Evolutionary conservation across 495 filamentous ascomycete species (phyloP).

Genomic region (Penicillium coprophilum): DNA sequence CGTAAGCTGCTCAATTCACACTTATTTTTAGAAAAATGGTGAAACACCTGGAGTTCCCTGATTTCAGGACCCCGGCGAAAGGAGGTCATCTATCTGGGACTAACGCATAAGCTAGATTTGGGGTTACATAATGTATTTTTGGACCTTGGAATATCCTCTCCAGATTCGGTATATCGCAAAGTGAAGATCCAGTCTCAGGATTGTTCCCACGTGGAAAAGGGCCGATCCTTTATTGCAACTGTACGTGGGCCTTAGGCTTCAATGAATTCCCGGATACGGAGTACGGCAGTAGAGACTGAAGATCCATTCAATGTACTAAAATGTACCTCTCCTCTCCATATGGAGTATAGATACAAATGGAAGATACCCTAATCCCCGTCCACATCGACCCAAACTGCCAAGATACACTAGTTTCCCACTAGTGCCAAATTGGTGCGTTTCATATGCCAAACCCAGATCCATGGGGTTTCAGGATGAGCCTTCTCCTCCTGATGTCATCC

Average conservation of each 20-base stretch:
- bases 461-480: conserved; percentile 28
- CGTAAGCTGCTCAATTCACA: neutral
- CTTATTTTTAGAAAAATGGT: conserved; percentile 9
- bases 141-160: conserved; percentile 6
- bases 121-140: neutral
- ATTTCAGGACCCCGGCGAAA: neutral
- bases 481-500: neutral
- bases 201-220: conserved; percentile 20
- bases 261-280: too few relatives aligned
- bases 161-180: neutral
- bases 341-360: too few relatives aligned
- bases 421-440: conserved; percentile 30
- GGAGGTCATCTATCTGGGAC: conserved; percentile 9
- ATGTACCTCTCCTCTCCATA: too few relatives aligned
- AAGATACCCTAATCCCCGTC: too few relatives aligned
- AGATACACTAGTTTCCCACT: conserved; percentile 20
- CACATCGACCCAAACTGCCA: conserved; percentile 7
- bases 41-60: conserved; percentile 1
- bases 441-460: conserved; percentile 26
- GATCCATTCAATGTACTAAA: too few relatives aligned
- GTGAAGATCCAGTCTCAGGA: conserved; percentile 20
- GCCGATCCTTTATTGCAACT: conserved; percentile 14
- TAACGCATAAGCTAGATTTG: neutral
- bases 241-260: conserved; percentile 1
- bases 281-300: too few relatives aligned